Evolutionary conservation across 23 red algal species (phyloP).

Genomic region (Agarophyton chilense): DNA sequence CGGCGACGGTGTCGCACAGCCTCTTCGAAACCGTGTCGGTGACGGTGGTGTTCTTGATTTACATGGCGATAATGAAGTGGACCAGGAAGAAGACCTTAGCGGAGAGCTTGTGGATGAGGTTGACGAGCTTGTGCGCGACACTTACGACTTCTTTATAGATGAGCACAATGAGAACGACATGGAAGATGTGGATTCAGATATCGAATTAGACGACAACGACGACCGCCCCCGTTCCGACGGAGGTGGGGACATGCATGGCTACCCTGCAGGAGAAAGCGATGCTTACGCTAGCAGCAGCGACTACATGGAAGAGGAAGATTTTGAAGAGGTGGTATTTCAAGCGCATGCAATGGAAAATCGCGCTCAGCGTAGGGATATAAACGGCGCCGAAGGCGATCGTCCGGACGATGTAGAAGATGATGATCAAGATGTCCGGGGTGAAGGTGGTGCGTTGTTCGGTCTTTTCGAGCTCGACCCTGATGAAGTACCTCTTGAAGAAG

Average conservation of each 20-base stretch:
- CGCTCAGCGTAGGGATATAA: not conserved
- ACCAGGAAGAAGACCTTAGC: conserved; percentile 29
- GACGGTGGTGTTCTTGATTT: not conserved
- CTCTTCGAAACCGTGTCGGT: conserved; percentile 9
- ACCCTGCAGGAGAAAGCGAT: conserved; percentile 26
- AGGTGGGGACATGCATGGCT: conserved; percentile 22
- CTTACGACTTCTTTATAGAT: conserved; percentile 26
- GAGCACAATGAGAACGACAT: conserved; percentile 39
- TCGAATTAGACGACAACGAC: conserved; percentile 38
- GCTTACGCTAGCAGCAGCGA: conserved; percentile 23
- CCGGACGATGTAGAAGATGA: conserved; percentile 50
- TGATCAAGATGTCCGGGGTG: conserved; percentile 44
- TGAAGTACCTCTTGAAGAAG: conserved; percentile 83
- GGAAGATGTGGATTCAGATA: not conserved
- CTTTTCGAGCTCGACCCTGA: conserved; percentile 85
- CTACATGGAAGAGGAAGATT: conserved; percentile 29
- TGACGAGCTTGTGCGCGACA: conserved; percentile 74
- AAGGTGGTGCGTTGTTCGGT: conserved; percentile 77
- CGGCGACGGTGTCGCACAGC: not conserved
- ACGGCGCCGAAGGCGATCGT: not conserved
- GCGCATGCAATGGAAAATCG: conserved; percentile 3
- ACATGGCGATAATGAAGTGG: not conserved
- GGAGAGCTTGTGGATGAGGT: conserved; percentile 66
- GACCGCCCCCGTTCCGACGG: conserved; percentile 8
- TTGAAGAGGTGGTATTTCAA: conserved; percentile 15